phyloP scores from a whole-genome alignment of 495 filamentous ascomycete species.

The Hypomontagnella monticulosa region DNA sequence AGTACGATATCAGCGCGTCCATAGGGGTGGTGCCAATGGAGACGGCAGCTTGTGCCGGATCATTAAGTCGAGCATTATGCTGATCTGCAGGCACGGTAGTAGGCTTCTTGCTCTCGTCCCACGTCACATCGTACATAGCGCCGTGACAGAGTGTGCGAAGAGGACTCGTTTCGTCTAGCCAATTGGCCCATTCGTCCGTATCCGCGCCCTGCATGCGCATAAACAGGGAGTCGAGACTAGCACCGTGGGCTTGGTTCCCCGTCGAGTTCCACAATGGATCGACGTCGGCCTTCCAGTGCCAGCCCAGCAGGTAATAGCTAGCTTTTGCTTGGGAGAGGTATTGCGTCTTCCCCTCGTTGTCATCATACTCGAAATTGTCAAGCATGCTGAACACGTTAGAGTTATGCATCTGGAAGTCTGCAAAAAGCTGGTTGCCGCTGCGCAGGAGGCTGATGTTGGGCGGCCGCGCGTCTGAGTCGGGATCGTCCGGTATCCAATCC shows the following conservation, averaged over 20 bases:
- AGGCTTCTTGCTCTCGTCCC: conserved; percentile 43
- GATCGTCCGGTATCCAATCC: conserved; percentile 40
- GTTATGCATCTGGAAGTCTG: conserved; percentile 61
- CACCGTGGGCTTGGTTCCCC: no score
- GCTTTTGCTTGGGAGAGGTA: conserved; percentile 47
- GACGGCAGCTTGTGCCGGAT: conserved; percentile 41
- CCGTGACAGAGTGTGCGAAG: conserved; percentile 53
- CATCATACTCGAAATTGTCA: conserved; percentile 58
- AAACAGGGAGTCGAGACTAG: no score
- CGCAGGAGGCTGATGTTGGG: conserved; percentile 50
- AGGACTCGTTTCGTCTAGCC: conserved; percentile 15
- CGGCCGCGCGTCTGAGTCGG: background rate
- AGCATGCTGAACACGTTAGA: conserved; percentile 61
- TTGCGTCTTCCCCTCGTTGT: conserved; percentile 7
- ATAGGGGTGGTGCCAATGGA: conserved; percentile 59
- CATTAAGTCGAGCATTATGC: conserved; percentile 14
- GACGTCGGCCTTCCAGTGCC: conserved; percentile 50
- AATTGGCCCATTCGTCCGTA: conserved; percentile 2
- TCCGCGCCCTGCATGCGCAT: no score
- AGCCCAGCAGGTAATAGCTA: conserved; percentile 63
- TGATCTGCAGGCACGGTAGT: conserved; percentile 46
- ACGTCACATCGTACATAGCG: conserved; percentile 58
- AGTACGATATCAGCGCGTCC: conserved; percentile 56
- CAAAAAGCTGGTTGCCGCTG: conserved; percentile 59
- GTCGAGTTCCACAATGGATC: no score